Conservation (phyloP, 2,329 filamentous ascomycete species). For the Beauveria sp. region DNA sequence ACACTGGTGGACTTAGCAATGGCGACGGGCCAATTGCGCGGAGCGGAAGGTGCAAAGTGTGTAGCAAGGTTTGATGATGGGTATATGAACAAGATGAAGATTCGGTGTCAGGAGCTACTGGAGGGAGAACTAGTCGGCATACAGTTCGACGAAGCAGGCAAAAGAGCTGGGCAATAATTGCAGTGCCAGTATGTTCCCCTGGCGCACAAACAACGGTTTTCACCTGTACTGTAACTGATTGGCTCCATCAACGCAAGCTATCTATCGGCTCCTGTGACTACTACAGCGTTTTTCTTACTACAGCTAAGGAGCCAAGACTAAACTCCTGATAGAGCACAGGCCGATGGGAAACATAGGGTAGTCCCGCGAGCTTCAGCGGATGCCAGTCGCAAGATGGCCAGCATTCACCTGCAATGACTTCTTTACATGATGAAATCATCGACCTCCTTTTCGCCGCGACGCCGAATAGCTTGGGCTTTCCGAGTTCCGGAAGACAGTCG, state of each 20-base stretch:
- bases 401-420: neutral
- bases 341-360: neutral
- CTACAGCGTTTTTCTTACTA: no score
- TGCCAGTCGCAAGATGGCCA: neutral
- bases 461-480: neutral
- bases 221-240: no score
- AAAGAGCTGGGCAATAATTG: no score
- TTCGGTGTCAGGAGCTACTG: neutral
- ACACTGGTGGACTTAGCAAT: neutral
- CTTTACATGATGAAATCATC: neutral
- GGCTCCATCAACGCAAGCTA: no score
- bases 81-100: neutral
- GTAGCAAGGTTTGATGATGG: neutral
- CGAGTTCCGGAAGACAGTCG: neutral
- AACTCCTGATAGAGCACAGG: neutral
- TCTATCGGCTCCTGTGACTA: no score
- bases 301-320: no score
- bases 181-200: no score
- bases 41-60: neutral
- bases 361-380: neutral
- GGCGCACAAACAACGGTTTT: no score
- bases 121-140: neutral
- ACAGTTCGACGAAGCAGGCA: neutral
- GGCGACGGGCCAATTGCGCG: neutral
- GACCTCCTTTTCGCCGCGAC: neutral